These are phyloP conservation scores for Rosa multiflora DNA, from an alignment of 306 rosid species.

Conservation along the genomic window DNA sequence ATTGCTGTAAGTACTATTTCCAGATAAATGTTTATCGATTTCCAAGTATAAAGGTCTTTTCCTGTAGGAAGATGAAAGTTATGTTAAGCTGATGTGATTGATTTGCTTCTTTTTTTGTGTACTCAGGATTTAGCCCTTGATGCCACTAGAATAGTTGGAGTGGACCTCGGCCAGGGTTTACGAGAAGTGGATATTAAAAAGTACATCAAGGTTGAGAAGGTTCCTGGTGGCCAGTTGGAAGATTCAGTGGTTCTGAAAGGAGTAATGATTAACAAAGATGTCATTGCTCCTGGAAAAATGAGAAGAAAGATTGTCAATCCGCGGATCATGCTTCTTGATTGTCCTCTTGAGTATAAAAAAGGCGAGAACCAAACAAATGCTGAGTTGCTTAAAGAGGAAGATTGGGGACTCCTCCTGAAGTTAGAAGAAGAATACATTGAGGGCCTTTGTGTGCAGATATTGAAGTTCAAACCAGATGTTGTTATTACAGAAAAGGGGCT, in stretches of 20 bases:
- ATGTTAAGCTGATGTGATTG: neutral
- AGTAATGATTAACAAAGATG: constrained; percentile 95
- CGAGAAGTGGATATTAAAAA: constrained; percentile 92
- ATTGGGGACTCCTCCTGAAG: constrained; percentile 79
- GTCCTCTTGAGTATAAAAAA: constrained; percentile 89
- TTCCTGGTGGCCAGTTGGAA: constrained; percentile 92
- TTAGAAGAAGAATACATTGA: constrained; percentile 92
- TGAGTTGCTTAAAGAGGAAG: constrained; percentile 86
- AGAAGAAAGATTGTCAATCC: constrained; percentile 91
- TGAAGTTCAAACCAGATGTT: too few relatives aligned
- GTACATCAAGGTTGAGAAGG: constrained; percentile 92
- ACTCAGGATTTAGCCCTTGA: constrained; percentile 85
- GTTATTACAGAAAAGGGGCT: too few relatives aligned
- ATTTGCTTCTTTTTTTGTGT: constrained; percentile 24
- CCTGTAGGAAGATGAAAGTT: neutral
- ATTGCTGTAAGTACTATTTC: constrained; percentile 78
- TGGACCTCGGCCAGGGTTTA: constrained; percentile 86
- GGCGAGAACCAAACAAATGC: constrained; percentile 98
- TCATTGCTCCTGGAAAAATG: constrained; percentile 93
- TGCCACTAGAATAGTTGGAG: constrained; percentile 85
- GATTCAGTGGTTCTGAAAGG: constrained; percentile 83
- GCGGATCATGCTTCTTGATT: constrained; percentile 84
- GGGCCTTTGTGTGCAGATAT: too few relatives aligned
- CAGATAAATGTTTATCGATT: neutral
- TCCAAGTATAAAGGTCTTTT: neutral